phyloP scores from a whole-genome alignment of 306 rosid genomes.

The Leucaena leucocephala region DNA sequence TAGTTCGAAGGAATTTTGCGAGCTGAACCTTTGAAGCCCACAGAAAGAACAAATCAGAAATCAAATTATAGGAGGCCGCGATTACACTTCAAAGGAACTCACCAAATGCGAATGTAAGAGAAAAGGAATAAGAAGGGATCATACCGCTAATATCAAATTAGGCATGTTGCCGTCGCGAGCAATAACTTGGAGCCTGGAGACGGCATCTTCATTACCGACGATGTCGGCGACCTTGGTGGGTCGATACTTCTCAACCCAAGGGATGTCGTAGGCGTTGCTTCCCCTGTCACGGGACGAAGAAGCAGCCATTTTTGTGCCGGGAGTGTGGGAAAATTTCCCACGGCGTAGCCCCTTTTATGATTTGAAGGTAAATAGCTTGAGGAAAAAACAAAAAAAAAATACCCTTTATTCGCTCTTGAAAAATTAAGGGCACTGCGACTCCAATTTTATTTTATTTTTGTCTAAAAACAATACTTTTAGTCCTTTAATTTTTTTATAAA shows the following conservation, averaged over 20 bases:
- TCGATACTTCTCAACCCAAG: slow-evolving; percentile 98
- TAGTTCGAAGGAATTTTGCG: not conserved
- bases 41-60: not conserved
- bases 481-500: too few relatives aligned
- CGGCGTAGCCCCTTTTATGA: too few relatives aligned
- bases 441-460: too few relatives aligned
- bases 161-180: slow-evolving; percentile 99
- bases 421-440: too few relatives aligned
- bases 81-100: not conserved
- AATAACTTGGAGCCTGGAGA: slow-evolving; percentile 86
- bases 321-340: not conserved
- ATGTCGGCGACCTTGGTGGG: slow-evolving; percentile 81
- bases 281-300: slow-evolving; percentile 36
- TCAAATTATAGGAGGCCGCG: not conserved
- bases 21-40: not conserved
- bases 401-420: too few relatives aligned
- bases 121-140: not conserved
- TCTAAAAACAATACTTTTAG: too few relatives aligned
- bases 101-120: not conserved
- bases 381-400: too few relatives aligned
- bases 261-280: slow-evolving; percentile 61
- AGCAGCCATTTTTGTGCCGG: slow-evolving; percentile 57
- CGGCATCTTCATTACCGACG: slow-evolving; percentile 90
- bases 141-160: slow-evolving; percentile 74
- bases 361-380: too few relatives aligned